phyloP scores from a whole-genome alignment of 768 basidiomycete genomes.

The Dentipellis sp. region DNA sequence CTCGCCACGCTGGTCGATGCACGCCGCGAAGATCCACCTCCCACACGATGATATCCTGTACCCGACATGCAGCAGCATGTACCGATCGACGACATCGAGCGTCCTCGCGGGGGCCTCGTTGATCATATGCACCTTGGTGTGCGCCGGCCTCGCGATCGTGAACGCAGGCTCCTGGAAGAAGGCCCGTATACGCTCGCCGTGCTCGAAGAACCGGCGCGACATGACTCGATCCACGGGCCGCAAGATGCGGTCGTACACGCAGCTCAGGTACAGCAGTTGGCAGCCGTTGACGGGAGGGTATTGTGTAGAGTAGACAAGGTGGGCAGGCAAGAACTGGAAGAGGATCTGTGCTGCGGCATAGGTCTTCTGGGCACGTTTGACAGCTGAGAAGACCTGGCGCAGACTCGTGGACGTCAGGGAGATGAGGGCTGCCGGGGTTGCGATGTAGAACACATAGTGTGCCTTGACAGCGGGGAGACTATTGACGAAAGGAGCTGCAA shows the following conservation, averaged over 20 bases:
- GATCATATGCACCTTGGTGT: constrained; percentile 27
- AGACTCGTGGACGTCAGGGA: constrained; percentile 56
- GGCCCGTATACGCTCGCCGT: constrained; percentile 29
- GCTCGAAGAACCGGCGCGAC: constrained; percentile 40
- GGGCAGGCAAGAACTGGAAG: constrained; percentile 70
- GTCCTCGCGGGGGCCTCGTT: constrained; percentile 30
- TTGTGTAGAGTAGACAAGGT: constrained; percentile 39
- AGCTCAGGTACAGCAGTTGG: constrained; percentile 43
- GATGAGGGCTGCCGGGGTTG: constrained; percentile 51
- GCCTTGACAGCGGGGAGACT: constrained; percentile 28
- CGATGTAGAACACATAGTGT: constrained; percentile 58
- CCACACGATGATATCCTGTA: constrained; percentile 58
- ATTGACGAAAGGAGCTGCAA: constrained; percentile 40
- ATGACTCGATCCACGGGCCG: constrained; percentile 51
- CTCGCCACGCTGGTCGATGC: constrained; percentile 74
- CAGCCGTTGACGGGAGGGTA: constrained; percentile 33
- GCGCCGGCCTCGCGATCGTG: constrained; percentile 42
- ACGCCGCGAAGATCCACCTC: constrained; percentile 71
- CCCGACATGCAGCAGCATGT: constrained; percentile 67
- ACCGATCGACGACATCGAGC: constrained; percentile 43
- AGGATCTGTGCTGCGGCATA: constrained; percentile 41
- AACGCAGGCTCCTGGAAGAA: constrained; percentile 61
- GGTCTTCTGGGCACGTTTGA: constrained; percentile 46
- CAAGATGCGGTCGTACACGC: constrained; percentile 66
- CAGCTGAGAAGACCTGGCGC: constrained; percentile 58